Conservation (phyloP, 176 grass and related monocot genomes). For the Triticum turgidum region DNA sequence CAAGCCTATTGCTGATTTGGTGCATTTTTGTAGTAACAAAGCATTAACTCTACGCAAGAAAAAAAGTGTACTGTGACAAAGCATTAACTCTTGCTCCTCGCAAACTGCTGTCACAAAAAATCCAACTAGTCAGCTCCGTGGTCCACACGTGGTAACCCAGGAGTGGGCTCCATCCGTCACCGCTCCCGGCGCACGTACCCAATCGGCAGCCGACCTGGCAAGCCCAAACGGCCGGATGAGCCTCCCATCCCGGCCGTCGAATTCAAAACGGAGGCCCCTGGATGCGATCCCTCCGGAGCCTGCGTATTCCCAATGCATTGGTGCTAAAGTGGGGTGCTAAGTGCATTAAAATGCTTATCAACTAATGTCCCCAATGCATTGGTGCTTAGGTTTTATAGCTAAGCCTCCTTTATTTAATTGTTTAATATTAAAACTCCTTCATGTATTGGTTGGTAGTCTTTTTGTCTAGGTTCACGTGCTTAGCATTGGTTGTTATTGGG, state of each 20-base stretch:
- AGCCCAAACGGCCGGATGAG: neutral
- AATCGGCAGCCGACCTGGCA: constrained; percentile 7
- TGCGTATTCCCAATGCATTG: neutral
- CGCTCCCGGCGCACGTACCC: no score
- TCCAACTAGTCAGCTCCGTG: neutral
- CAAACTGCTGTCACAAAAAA: neutral
- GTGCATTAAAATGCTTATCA: no score
- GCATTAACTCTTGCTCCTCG: neutral
- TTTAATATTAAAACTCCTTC: no score
- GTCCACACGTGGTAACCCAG: neutral
- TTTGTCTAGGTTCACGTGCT: no score
- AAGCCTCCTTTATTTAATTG: no score
- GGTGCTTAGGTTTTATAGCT: no score
- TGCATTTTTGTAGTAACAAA: no score
- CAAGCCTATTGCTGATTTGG: neutral
- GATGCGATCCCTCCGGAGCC: neutral
- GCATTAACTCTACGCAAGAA: no score
- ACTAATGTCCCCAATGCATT: no score
- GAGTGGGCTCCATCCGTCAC: neutral
- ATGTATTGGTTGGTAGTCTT: no score
- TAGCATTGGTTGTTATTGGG: no score
- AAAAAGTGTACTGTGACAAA: neutral
- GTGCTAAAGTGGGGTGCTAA: no score
- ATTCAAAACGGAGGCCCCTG: constrained; percentile 44
- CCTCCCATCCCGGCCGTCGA: constrained; percentile 18